Evolutionary conservation across 192 early-diverging fungal genomes (phyloP).

Genomic region (Podila epigama): DNA sequence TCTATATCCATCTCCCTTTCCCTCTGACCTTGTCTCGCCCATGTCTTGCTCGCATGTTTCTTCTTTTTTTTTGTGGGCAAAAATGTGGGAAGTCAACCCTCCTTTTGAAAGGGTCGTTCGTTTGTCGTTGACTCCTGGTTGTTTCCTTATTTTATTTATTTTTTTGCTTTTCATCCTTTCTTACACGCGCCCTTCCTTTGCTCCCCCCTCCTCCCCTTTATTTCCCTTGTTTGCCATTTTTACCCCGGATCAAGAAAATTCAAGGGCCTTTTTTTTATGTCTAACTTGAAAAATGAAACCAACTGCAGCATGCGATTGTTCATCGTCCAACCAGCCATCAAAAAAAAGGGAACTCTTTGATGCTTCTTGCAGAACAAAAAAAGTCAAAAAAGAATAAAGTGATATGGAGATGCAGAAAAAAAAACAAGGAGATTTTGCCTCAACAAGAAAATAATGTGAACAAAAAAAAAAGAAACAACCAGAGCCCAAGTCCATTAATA

Average conservation of each 20-base stretch:
- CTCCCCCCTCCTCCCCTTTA: neutral
- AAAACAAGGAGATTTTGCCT: neutral
- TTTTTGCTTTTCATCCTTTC: too few species aligned
- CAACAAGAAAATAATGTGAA: neutral
- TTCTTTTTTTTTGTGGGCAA: neutral
- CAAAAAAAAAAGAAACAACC: conserved; percentile 2
- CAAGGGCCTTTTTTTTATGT: too few species aligned
- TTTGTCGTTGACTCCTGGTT: too few species aligned
- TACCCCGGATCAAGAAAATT: too few species aligned
- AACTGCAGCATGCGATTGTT: neutral
- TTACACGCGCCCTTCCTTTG: too few species aligned
- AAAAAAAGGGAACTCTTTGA: neutral
- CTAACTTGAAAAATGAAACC: too few species aligned
- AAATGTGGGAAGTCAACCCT: too few species aligned
- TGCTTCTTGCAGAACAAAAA: neutral
- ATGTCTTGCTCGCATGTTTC: conserved; percentile 1
- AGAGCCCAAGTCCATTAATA: neutral
- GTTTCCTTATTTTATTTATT: too few species aligned
- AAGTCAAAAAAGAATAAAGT: neutral
- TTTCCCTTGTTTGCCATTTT: neutral
- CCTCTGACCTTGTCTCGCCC: too few species aligned
- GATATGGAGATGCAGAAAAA: neutral
- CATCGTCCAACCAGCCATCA: neutral
- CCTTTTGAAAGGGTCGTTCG: too few species aligned
- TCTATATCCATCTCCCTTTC: too few species aligned